Evolutionary conservation across 768 basidiomycete genomes (phyloP).

Genomic region (Termitomyces sp.): DNA sequence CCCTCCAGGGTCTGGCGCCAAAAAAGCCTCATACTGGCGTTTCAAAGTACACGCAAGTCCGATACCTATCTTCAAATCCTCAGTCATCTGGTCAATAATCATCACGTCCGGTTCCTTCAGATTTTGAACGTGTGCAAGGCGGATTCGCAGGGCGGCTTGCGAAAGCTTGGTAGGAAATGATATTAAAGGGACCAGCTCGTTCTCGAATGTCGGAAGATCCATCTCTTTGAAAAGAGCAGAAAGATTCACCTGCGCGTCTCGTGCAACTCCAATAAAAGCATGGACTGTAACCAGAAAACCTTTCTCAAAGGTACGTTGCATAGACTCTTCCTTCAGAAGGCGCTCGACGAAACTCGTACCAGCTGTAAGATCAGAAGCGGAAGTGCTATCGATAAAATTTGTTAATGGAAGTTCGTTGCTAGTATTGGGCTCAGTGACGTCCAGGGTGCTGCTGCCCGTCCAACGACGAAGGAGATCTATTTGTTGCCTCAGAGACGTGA

Average conservation of each 20-base stretch:
- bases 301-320: conserved; percentile 91
- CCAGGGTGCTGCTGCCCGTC: conserved; percentile 90
- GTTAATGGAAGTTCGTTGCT: conserved; percentile 50
- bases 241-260: conserved; percentile 81
- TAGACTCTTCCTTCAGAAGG: conserved; percentile 92
- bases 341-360: conserved; percentile 90
- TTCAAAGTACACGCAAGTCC: conserved; percentile 94
- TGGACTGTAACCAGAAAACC: conserved; percentile 85
- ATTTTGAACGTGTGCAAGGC: conserved; percentile 84
- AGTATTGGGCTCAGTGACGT: conserved; percentile 78
- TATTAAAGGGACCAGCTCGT: conserved; percentile 84
- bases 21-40: conserved; percentile 88
- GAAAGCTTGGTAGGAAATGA: conserved; percentile 96
- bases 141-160: conserved; percentile 84
- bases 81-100: conserved; percentile 91
- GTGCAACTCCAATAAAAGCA: conserved; percentile 77
- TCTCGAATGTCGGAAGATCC: conserved; percentile 88
- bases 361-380: conserved; percentile 46
- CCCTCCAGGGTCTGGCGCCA: conserved; percentile 79
- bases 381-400: conserved; percentile 19
- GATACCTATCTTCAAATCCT: conserved; percentile 87
- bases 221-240: conserved; percentile 74
- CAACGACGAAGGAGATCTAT: conserved; percentile 79
- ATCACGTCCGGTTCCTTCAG: conserved; percentile 84
- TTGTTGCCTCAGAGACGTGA: conserved; percentile 78